phyloP scores from a whole-genome alignment of 2,329 filamentous ascomycete genomes.

The Zymoseptoria crescenta region DNA sequence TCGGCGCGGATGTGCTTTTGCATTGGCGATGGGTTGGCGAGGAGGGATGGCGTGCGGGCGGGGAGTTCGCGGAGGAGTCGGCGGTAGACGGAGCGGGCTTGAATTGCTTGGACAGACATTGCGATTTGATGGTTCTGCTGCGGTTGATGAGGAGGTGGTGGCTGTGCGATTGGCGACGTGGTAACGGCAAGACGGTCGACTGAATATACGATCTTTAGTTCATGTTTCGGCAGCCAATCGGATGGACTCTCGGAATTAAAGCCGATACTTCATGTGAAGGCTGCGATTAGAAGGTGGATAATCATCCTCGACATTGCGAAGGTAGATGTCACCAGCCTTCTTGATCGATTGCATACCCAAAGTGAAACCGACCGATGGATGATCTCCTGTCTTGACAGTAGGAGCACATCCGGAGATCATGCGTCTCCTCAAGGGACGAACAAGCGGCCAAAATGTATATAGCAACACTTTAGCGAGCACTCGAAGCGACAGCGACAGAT shows the following conservation, averaged over 20 bases:
- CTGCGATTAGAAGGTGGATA: no score
- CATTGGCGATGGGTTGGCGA: slow-evolving; percentile 55
- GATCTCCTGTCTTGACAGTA: no score
- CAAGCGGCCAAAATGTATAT: no score
- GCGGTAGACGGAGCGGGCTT: slow-evolving; percentile 73
- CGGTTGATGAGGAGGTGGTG: not conserved
- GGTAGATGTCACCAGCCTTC: no score
- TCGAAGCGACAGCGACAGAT: no score
- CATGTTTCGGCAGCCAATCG: not conserved
- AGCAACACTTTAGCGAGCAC: no score
- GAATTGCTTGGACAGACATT: slow-evolving; percentile 35
- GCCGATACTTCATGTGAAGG: no score
- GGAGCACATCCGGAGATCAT: no score
- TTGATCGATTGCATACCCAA: no score
- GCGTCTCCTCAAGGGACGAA: no score
- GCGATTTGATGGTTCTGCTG: not conserved
- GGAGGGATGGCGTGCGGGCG: slow-evolving; percentile 49
- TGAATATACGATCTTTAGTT: not conserved
- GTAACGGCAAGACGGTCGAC: not conserved
- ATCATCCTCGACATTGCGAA: no score
- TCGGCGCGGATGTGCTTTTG: slow-evolving; percentile 60
- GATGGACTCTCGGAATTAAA: not conserved
- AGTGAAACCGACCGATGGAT: no score
- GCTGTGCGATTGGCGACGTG: not conserved
- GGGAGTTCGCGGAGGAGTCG: slow-evolving; percentile 84